These are phyloP conservation scores for Stagonosporopsis tanaceti DNA, from an alignment of 2,329 filamentous ascomycete species.

Conservation along the genomic window DNA sequence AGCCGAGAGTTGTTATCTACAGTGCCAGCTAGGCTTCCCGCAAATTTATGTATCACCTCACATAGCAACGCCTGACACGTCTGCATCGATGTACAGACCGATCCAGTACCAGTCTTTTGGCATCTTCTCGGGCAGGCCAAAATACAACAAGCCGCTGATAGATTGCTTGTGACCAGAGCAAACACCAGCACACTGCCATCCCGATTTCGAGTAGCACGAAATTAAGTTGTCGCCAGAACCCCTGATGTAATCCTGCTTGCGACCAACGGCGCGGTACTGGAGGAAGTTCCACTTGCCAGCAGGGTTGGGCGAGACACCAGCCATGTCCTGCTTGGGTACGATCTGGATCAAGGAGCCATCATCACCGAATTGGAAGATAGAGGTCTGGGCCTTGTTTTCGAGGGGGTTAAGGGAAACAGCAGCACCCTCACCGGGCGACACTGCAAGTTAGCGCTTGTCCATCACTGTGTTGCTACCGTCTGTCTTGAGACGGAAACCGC, in stretches of 20 bases:
- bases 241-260: slow-evolving; percentile 4
- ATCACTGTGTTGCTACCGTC: slow-evolving; percentile 2
- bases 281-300: slow-evolving; percentile 8
- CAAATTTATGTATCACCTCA: neutral
- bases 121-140: slow-evolving; percentile 9
- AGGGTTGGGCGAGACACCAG: slow-evolving; percentile 5
- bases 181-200: slow-evolving; percentile 8
- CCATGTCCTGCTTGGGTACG: slow-evolving; percentile 1
- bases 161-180: slow-evolving; percentile 6
- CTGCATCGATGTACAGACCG: slow-evolving; percentile 2
- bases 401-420: slow-evolving; percentile 7
- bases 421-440: slow-evolving; percentile 7
- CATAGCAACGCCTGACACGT: neutral
- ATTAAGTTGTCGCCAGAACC: slow-evolving; percentile 13
- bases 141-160: slow-evolving; percentile 12
- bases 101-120: slow-evolving; percentile 7
- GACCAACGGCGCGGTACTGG: slow-evolving; percentile 9
- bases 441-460: slow-evolving; percentile 8
- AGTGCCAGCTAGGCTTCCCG: too few relatives aligned
- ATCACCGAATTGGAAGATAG: neutral
- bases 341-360: slow-evolving; percentile 2
- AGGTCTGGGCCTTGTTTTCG: slow-evolving; percentile 7
- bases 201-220: neutral
- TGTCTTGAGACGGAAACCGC: slow-evolving; percentile 7
- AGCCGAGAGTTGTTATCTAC: too few relatives aligned